Conservation (phyloP, 345 rosid species). For the Litchi chinensis region DNA sequence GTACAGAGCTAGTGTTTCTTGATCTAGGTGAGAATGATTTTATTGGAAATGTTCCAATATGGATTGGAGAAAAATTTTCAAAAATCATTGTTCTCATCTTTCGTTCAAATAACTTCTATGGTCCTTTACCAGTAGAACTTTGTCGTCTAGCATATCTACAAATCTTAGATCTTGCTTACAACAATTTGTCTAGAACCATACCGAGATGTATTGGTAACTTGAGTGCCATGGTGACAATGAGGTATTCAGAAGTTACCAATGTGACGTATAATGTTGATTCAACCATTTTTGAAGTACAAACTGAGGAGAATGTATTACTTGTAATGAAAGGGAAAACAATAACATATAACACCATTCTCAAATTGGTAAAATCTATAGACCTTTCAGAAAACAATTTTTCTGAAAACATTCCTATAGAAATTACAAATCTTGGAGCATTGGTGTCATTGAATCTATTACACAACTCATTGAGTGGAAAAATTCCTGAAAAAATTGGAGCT, state of each 20-base stretch:
- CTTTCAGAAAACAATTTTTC: background rate
- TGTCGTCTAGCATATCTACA: background rate
- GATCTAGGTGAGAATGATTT: background rate
- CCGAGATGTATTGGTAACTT: background rate
- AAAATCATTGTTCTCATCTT: background rate
- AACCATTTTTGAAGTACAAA: too few relatives aligned
- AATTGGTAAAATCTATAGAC: background rate
- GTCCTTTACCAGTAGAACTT: background rate
- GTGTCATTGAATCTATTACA: background rate
- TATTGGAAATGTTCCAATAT: background rate
- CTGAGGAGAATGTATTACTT: background rate
- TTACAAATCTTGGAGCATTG: background rate
- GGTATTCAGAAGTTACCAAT: too few relatives aligned
- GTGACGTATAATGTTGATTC: too few relatives aligned
- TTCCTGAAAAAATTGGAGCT: background rate
- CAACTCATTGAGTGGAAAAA: background rate
- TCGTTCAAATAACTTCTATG: background rate
- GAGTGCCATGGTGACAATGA: background rate
- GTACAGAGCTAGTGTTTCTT: background rate
- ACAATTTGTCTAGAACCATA: background rate
- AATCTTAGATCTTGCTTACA: background rate
- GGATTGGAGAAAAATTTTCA: background rate
- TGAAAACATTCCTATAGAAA: slow-evolving; percentile 11
- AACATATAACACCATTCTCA: background rate
- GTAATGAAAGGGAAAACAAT: background rate